These are phyloP conservation scores for Penicillium diatomitis DNA, from an alignment of 495 filamentous ascomycete genomes.

Conservation along the genomic window DNA sequence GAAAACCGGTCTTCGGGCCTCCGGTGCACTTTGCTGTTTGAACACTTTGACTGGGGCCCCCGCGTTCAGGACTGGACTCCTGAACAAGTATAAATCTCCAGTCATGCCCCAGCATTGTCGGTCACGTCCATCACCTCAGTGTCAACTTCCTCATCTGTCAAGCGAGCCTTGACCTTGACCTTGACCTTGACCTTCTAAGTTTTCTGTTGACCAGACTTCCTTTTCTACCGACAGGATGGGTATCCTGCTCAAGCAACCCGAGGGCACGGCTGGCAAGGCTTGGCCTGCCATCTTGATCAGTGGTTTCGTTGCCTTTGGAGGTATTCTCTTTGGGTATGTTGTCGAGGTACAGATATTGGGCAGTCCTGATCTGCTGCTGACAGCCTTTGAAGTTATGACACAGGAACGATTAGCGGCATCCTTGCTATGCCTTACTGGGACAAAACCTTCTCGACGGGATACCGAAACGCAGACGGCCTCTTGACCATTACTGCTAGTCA, in stretches of 20 bases:
- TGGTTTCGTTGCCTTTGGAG: conserved; percentile 77
- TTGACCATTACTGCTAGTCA: conserved; percentile 41
- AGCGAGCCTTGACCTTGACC: background rate
- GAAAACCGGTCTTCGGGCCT: too few species aligned
- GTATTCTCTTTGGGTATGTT: conserved; percentile 69
- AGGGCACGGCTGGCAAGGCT: conserved; percentile 40
- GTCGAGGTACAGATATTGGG: background rate
- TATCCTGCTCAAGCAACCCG: conserved; percentile 23
- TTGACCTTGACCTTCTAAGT: background rate
- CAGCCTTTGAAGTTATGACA: conserved; percentile 53
- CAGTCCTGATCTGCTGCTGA: background rate
- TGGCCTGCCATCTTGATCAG: conserved; percentile 73
- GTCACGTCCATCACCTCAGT: background rate
- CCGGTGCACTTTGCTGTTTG: background rate
- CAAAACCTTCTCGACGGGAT: conserved; percentile 54
- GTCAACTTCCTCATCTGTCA: background rate
- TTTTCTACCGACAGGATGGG: conserved; percentile 10
- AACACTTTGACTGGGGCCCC: background rate
- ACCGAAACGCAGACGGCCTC: conserved; percentile 40
- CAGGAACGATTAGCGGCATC: conserved; percentile 75
- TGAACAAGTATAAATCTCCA: background rate
- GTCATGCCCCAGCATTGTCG: background rate
- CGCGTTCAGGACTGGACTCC: background rate
- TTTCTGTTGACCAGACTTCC: background rate
- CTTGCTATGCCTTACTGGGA: conserved; percentile 67